Base-by-base conservation (phyloP, 371 early-diverging fungal species). In the Massospora cicadina region DNA sequence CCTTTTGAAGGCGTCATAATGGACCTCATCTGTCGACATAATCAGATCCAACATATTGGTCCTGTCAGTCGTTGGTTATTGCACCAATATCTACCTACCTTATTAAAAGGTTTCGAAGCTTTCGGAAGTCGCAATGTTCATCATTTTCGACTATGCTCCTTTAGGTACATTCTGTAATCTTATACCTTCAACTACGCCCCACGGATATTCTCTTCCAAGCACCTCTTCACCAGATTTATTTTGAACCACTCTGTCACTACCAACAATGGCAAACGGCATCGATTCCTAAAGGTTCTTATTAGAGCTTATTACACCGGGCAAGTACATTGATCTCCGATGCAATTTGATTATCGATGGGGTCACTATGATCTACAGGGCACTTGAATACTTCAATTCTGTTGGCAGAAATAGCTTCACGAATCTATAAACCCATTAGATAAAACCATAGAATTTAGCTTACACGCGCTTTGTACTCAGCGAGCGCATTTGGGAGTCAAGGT, bases 211-310 rank as follows among this genome's bases (percentile, higher is more conserved):
- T 43, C 98, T 79, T 43, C 95, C 98, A 54, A 88, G 86, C 62
- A 90, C 90, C 33, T 77, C 74, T 21, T 86, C 78, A 17, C 93
- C 93, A 68, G 86, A 87, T 12, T 70, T 65, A 1, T 86, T 83
- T 57, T 77, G 72, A 57, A 93, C 91, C 68, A 94, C 93, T 66
- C 87, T 81, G 32, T 87, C 86, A 69, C 88, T 86, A 33, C 95
- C 93, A 72, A 98, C 94, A 56, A 97, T 85, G 21, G 96, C 89
- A 75, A 95, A 95, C 2, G 98, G 98, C 84, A 90, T 82, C 3
- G 95, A 89, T 10, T 81, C 79, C 81, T 83, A 64, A 32, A 33
- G 17, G 24, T 26, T n/a, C 12, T 58, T 30, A 63, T 17, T 60
- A n/a, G 64, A 57, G 54, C 59, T 54, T n/a, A 59, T 1, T 30